phyloP scores from a whole-genome alignment of 2,329 filamentous ascomycete species.

The Sphaceloma murrayae region DNA sequence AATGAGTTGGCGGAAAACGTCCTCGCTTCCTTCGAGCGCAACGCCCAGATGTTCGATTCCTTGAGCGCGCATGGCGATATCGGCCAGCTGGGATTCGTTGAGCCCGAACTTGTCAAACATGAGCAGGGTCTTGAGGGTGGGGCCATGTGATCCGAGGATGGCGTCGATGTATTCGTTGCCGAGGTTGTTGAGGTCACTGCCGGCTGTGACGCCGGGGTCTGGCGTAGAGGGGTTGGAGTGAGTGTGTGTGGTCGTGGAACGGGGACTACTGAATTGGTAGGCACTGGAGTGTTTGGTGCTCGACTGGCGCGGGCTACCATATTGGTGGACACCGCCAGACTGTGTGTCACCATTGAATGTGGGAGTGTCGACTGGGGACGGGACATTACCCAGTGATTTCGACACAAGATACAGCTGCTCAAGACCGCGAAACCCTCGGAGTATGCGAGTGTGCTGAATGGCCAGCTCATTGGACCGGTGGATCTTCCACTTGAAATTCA shows the following conservation, averaged over 20 bases:
- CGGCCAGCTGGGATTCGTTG: constrained; percentile 38
- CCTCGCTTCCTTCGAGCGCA: constrained; percentile 41
- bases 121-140: constrained; percentile 46
- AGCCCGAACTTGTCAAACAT: constrained; percentile 48
- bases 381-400: constrained; percentile 24
- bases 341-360: neutral
- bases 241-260: neutral
- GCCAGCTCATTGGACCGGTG: constrained; percentile 19
- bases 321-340: neutral
- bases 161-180: constrained; percentile 41
- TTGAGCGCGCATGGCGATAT: constrained; percentile 45
- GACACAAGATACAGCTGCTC: constrained; percentile 47
- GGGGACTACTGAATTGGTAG: neutral
- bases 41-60: constrained; percentile 51
- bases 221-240: neutral
- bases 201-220: constrained; percentile 1
- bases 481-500: constrained; percentile 37
- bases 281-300: neutral
- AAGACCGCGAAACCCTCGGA: constrained; percentile 36
- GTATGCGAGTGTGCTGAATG: constrained; percentile 35
- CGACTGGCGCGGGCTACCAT: too few species aligned
- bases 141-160: constrained; percentile 43
- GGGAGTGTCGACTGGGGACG: constrained; percentile 19
- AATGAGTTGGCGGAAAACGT: constrained; percentile 30
- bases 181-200: constrained; percentile 28